These are phyloP conservation scores for Hypoxylon perforatum DNA, from an alignment of 495 filamentous ascomycete species.

Conservation along the genomic window DNA sequence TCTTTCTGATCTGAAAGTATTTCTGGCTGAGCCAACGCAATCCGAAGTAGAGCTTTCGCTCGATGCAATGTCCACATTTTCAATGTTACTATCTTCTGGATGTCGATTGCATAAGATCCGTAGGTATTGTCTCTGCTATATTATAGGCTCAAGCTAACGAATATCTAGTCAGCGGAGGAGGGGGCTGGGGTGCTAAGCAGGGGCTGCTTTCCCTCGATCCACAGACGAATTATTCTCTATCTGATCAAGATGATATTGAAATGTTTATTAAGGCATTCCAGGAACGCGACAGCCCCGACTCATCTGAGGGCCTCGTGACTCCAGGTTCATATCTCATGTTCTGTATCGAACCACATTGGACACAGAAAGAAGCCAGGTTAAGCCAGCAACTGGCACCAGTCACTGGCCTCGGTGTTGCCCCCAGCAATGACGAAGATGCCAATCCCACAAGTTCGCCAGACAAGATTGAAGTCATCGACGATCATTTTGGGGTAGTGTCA, in stretches of 20 bases:
- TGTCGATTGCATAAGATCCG: slow-evolving; percentile 70
- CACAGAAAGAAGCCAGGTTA: slow-evolving; percentile 18
- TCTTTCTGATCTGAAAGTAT: slow-evolving; percentile 34
- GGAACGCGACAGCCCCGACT: slow-evolving; percentile 33
- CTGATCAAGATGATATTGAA: slow-evolving; percentile 43
- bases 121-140: slow-evolving; percentile 44
- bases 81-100: slow-evolving; percentile 53
- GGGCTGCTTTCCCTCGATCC: slow-evolving; percentile 87
- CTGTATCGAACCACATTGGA: slow-evolving; percentile 50
- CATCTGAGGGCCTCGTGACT: slow-evolving; percentile 47
- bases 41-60: slow-evolving; percentile 34
- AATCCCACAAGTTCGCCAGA: background rate
- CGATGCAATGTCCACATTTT: slow-evolving; percentile 32
- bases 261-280: slow-evolving; percentile 45
- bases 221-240: slow-evolving; percentile 57
- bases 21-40: slow-evolving; percentile 27
- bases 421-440: slow-evolving; percentile 25
- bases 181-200: slow-evolving; percentile 89
- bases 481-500: slow-evolving; percentile 57
- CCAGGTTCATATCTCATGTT: slow-evolving; percentile 63
- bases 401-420: slow-evolving; percentile 32
- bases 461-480: slow-evolving; percentile 30
- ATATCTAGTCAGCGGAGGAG: slow-evolving; percentile 80
- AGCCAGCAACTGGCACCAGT: slow-evolving; percentile 15
- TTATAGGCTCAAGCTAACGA: slow-evolving; percentile 19